Evolutionary conservation across 306 rosid genomes (phyloP), one percentile per base, ranked within the genome.

Genomic region (Purshia tridentata): DNA sequence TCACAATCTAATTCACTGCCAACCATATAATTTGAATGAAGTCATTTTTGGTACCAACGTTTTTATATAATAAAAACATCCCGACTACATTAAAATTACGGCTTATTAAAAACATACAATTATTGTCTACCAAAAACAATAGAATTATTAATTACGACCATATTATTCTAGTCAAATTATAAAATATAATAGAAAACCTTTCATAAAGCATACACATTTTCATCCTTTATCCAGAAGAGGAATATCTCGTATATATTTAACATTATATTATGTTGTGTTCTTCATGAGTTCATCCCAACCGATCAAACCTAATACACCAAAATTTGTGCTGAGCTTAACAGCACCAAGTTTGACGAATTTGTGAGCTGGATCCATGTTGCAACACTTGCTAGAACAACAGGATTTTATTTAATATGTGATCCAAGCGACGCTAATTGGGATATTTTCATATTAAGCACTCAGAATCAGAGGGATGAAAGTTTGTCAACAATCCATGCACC

Each of bases 211-310:
- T 29, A 29, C 35, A 29, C 35, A 29, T 29, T 57, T 20, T 45
- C 3, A 16, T 12, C 6, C 19, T 13, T 2, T n/a, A 69, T 53
- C 63, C 16, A 19, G 46, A 40, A 16, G 40, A 53, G 40, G 65
- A 37, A 53, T 11, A 64, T n/a, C 13, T 23, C 19, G 37, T 35
- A 9, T 37, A 59, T 14, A 3, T 37, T 1, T 41, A 11, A 52
- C 49, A 69, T 0, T 52, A 37, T 41, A 19, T n/a, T 20, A 11
- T 22, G 2, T 20, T 6, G 6, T 22, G 19, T 12, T 13, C 42
- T 67, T 47, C 45, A 9, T 67, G 40, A 9, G 46, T 4, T 59
- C 73, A 55, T 39, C 48, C 58, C 23, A n/a, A 72, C 11, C 56
- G 20, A 76, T 40, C 46, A 12, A 52, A 19, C 60, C 37, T 29